Base-by-base conservation (phyloP, 1,139 yeast genomes). In the Protomyces macrosporus region DNA sequence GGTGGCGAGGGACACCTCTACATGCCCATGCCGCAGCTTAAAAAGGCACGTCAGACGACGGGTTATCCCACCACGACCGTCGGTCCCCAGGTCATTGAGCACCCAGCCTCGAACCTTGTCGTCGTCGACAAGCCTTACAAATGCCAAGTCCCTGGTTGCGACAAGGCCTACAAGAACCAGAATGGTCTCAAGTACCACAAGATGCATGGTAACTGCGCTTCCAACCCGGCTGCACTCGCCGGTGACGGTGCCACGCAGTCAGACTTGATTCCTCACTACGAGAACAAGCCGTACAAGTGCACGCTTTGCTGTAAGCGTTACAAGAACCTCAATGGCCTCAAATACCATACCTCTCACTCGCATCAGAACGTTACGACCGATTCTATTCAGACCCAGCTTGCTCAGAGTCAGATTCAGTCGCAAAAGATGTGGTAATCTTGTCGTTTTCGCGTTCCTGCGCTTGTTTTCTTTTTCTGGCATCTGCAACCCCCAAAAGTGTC, bases 61-160 rank as follows among this genome's bases (percentile, higher is more conserved):
- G 58, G 54, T 12, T 53, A 45, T 14, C n/a, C 37, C 14, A 16
- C 36, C 16, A 45, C 54, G n/a, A 53, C 45, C 5, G 60, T 55
- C 9, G 56, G 51, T n/a, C 73, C 74, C 14, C 69, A 68, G 72
- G 67, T 55, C 76, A 76, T 40, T 34, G 74, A 72, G 48, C 63
- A 60, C 39, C 67, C 67, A 2, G 67, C 68, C 5, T 60, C 65
- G 9, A 65, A 56, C 50, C 55, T 66, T 6, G 66, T 65, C 14
- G 67, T 65, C 56, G 80, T 70, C 71, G 90, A 90, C 74, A 87
- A 93, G 75, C 98, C 99, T 32, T 93, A 88, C 79, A 90, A 88
- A 75, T 93, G 99, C 77, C 98, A 98, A 0, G 98, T 93, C 51
- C 88, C 90, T 72, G 98, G 98, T 5, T 93, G 99, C 76, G 98